Evolutionary conservation across 306 rosid genomes (phyloP), one percentile per base, ranked within the genome.

Genomic region (Corylus americana): DNA sequence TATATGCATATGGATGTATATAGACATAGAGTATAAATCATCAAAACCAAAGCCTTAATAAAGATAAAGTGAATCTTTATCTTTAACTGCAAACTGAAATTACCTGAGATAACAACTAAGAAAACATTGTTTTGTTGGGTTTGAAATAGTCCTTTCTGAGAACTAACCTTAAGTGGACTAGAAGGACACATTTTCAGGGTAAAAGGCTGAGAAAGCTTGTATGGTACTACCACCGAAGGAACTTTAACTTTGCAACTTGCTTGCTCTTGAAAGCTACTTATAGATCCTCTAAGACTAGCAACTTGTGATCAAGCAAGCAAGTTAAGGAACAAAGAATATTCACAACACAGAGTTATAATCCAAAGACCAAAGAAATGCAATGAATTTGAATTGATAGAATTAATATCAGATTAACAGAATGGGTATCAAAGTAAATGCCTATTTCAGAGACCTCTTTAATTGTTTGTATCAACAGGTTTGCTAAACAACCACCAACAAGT

Each of bases 191-290:
- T 76, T 88, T 90, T 90, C 71, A 89, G 90, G 87, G 86, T 85
- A 81, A 95, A 93, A 64, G 99, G 85, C 81, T 77, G 84, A 82
- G 97, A 95, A 17, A 95, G 94, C 64, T 82, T 83, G 83, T 79
- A 88, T 58, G 88, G 87, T 20, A 83, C 93, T 71, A 80, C 85
- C 81, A 95, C 94, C 0, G 93, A 93, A 88, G 96, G 88, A 85
- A 91, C 96, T 74, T 45, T 87, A 55, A 72, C 83, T 89, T 95
- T 95, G 85, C 92, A 88, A 87, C 99, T 93, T 82, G 98, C 99
- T 87, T 93, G 99, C 88, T 95, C 98, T 86, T 93, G 99, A 82
- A 95, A 95, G 89, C 96, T 91, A 77, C 99, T 93, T 79, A 95
- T 55, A 55, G 99, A 95, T 68, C 99, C 98, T 92, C 99, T 88